phyloP scores from a whole-genome alignment of 495 filamentous ascomycete genomes.

The Melanomma pulvis-pyrius region DNA sequence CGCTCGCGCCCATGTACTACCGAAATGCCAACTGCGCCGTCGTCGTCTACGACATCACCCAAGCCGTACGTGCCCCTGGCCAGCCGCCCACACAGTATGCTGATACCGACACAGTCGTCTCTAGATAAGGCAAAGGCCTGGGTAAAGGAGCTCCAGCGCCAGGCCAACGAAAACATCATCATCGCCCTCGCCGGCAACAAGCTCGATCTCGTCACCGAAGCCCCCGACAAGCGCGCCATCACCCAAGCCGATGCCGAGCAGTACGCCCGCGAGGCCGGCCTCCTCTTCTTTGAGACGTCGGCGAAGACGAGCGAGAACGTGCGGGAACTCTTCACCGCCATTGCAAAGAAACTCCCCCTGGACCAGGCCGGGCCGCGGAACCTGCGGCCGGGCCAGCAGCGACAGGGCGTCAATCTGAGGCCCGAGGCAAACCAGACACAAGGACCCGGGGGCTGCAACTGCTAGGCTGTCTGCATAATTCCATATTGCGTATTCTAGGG shows the following conservation, averaged over 20 bases:
- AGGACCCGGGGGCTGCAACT: conserved; percentile 72
- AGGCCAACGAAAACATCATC: conserved; percentile 99
- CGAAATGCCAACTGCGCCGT: conserved; percentile 98
- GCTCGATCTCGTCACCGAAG: conserved; percentile 85
- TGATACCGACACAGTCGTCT: conserved; percentile 65
- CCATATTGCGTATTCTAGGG: not conserved
- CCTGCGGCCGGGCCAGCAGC: conserved; percentile 66
- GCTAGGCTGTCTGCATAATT: conserved; percentile 51
- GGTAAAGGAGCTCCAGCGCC: conserved; percentile 98
- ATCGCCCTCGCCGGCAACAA: conserved; percentile 98
- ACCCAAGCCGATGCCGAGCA: conserved; percentile 86
- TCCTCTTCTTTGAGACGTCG: conserved; percentile 97
- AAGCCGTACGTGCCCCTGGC: conserved; percentile 70
- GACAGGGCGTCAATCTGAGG: conserved; percentile 78
- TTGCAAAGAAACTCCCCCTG: conserved; percentile 93
- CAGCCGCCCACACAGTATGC: not conserved
- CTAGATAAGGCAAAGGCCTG: conserved; percentile 98
- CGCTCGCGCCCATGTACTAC: conserved; percentile 98
- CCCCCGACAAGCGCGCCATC: conserved; percentile 92
- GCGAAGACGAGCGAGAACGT: conserved; percentile 97
- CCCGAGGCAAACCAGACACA: conserved; percentile 78
- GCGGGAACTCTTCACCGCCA: conserved; percentile 93
- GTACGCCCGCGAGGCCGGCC: conserved; percentile 87
- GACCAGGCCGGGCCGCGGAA: conserved; percentile 90
- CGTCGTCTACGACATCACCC: conserved; percentile 98